These are phyloP conservation scores for Fusarium acutatum DNA, from an alignment of 2,329 filamentous ascomycete genomes.

Conservation along the genomic window DNA sequence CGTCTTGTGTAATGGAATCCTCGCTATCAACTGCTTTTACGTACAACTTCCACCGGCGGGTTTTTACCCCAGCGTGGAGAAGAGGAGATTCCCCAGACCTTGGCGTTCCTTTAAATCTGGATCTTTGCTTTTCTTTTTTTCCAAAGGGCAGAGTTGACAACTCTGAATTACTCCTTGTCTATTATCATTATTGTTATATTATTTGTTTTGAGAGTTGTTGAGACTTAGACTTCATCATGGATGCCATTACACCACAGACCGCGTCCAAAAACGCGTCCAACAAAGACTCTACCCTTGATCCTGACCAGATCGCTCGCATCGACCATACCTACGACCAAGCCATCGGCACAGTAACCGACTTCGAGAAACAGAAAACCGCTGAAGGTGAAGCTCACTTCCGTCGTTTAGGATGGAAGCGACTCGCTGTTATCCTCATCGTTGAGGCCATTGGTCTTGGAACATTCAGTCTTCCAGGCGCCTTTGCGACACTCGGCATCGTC, in stretches of 20 bases:
- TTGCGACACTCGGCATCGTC: constrained; percentile 41
- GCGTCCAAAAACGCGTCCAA: background rate
- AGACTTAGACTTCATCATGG: background rate
- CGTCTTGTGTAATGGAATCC: constrained; percentile 13
- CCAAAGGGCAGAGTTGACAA: background rate
- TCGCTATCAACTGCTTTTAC: constrained; percentile 12
- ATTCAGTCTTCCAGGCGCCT: constrained; percentile 36
- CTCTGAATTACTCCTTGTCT: background rate
- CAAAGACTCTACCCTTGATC: background rate
- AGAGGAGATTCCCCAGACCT: constrained; percentile 15
- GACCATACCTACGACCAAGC: constrained; percentile 32
- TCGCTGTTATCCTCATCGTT: constrained; percentile 38
- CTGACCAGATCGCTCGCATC: constrained; percentile 16
- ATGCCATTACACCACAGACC: background rate
- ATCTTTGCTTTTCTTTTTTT: background rate
- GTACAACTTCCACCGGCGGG: background rate
- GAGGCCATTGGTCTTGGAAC: constrained; percentile 38
- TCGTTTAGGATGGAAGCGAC: constrained; percentile 37
- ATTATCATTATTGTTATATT: accelerated
- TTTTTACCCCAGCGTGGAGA: constrained; percentile 1
- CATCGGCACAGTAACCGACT: constrained; percentile 34
- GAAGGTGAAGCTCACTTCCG: constrained; percentile 33
- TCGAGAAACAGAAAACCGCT: constrained; percentile 35
- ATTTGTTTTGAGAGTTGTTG: too few relatives aligned
- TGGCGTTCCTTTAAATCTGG: background rate